Conservation (phyloP, 2,329 filamentous ascomycete genomes). For the Neonectria neomacrospora region DNA sequence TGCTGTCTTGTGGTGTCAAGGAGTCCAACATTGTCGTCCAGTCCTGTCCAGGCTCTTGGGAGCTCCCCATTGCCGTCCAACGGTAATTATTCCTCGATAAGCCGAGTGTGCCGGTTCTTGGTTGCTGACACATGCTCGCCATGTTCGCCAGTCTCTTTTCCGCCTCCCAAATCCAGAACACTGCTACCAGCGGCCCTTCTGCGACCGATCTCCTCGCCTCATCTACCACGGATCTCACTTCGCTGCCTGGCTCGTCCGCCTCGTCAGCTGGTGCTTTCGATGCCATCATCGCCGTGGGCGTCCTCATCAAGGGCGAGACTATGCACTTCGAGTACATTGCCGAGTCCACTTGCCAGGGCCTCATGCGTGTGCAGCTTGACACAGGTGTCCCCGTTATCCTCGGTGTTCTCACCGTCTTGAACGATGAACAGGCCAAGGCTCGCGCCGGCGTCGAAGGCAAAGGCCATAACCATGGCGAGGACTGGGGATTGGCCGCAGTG, state of each 20-base stretch:
- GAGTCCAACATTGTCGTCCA: conserved; percentile 90
- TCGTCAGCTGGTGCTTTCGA: conserved; percentile 77
- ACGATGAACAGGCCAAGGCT: conserved; percentile 85
- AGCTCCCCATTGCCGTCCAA: conserved; percentile 91
- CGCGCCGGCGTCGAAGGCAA: conserved; percentile 77
- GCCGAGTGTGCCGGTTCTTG: neutral
- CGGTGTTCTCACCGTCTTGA: conserved; percentile 89
- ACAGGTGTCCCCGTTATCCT: conserved; percentile 90
- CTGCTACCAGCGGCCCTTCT: conserved; percentile 69
- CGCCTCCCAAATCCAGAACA: conserved; percentile 85
- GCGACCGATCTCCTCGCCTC: conserved; percentile 81
- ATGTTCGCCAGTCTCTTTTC: conserved; percentile 73
- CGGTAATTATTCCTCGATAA: conserved; percentile 61
- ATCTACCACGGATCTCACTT: conserved; percentile 73
- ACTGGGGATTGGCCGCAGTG: conserved; percentile 95
- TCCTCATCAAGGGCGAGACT: conserved; percentile 97
- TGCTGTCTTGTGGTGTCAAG: conserved; percentile 82
- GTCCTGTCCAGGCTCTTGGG: conserved; percentile 93
- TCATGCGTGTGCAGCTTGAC: conserved; percentile 96
- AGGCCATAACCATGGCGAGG: conserved; percentile 93
- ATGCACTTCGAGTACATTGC: conserved; percentile 99
- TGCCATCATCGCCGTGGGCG: conserved; percentile 93
- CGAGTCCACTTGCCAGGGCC: conserved; percentile 86
- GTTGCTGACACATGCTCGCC: conserved; percentile 30
- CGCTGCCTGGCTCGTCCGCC: conserved; percentile 53